Conservation (phyloP, 306 rosid genomes). For the Rosa multiflora region DNA sequence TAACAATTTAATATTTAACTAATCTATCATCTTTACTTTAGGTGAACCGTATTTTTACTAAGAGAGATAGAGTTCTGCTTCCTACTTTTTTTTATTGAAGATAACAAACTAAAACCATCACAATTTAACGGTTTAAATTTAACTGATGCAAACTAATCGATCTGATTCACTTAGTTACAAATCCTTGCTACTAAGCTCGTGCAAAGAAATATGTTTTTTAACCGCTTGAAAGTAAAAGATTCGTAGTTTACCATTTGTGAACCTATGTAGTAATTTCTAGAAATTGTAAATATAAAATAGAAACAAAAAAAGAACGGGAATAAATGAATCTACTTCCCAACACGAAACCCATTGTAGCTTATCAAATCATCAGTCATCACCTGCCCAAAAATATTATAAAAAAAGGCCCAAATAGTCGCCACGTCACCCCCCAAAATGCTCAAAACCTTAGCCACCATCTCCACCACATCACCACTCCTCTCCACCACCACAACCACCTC, state of each 20-base stretch:
- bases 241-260: not conserved
- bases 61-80: no score
- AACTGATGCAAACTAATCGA: no score
- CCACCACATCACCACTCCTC: conserved; percentile 38
- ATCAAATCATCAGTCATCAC: not conserved
- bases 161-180: no score
- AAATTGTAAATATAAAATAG: not conserved
- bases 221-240: no score
- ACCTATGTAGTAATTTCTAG: not conserved
- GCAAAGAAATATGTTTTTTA: not conserved
- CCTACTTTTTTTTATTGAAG: no score
- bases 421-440: conserved; percentile 51
- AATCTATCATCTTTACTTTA: no score
- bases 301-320: no score
- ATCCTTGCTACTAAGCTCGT: not conserved
- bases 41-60: no score
- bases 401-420: conserved; percentile 2
- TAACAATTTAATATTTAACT: no score
- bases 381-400: no score
- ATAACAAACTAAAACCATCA: no score
- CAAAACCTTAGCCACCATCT: conserved; percentile 46
- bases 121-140: no score
- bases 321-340: not conserved
- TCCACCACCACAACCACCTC: conserved; percentile 32
- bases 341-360: not conserved